Evolutionary conservation across 331 rosid species (phyloP).

Genomic region (Erythrophleum ivorense): DNA sequence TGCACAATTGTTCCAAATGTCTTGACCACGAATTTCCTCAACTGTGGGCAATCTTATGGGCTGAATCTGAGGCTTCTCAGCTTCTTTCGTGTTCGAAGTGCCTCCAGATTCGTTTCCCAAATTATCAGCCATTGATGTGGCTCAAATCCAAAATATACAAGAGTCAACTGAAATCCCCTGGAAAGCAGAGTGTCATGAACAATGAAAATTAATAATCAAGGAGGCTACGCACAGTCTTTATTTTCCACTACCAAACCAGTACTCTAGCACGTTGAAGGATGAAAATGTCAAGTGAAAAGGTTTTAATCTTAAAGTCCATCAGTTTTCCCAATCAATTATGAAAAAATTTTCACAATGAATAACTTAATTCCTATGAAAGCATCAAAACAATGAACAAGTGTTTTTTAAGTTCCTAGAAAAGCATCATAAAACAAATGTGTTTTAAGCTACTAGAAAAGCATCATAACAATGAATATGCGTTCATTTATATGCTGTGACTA

Average conservation of each 20-base stretch:
- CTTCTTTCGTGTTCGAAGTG: conserved; percentile 50
- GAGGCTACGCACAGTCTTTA: not conserved
- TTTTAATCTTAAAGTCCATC: not conserved
- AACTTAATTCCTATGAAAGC: not conserved
- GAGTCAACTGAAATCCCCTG: conserved; percentile 24
- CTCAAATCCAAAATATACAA: conserved; percentile 36
- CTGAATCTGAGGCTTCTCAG: conserved; percentile 70
- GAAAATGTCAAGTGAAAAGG: conserved; percentile 1
- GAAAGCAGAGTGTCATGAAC: conserved; percentile 5
- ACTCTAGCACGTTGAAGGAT: conserved; percentile 1
- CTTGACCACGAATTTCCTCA: conserved; percentile 96
- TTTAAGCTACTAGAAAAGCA: no score
- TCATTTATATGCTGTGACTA: not conserved
- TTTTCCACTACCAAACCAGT: conserved; percentile 8
- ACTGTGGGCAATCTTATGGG: conserved; percentile 76
- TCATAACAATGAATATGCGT: no score
- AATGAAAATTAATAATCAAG: not conserved
- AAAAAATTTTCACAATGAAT: not conserved
- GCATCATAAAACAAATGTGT: not conserved
- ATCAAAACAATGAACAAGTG: not conserved
- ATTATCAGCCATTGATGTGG: conserved; percentile 53
- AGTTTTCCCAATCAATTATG: not conserved
- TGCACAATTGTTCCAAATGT: conserved; percentile 93
- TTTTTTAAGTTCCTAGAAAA: not conserved
- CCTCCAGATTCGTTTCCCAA: conserved; percentile 47